Conservation (phyloP, 352 stramenopile genomes). For the Globisporangium cylindrosporum region DNA sequence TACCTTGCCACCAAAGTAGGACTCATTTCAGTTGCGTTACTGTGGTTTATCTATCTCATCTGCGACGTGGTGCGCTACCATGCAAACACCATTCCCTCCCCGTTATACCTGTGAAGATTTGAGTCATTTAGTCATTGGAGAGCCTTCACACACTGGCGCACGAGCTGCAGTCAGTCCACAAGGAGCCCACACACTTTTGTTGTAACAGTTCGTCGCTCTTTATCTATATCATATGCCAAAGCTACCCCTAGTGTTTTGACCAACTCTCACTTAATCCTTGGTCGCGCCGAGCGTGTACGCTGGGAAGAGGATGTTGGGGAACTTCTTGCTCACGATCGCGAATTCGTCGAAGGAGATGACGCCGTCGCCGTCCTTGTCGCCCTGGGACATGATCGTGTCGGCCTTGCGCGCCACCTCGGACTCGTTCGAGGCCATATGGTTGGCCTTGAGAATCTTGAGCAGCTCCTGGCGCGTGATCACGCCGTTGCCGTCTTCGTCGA, state of each 20-base stretch:
- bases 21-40: too few relatives aligned
- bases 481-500: constrained; percentile 94
- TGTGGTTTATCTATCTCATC: not conserved
- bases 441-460: constrained; percentile 94
- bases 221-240: not conserved
- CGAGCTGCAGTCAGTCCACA: not conserved
- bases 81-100: not conserved
- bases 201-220: not conserved
- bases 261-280: constrained; percentile 36
- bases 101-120: not conserved
- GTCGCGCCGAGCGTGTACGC: constrained; percentile 69
- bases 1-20: too few relatives aligned
- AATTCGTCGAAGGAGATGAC: constrained; percentile 98
- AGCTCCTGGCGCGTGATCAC: constrained; percentile 94
- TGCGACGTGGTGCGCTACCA: not conserved
- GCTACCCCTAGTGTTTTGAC: not conserved
- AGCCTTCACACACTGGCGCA: not conserved
- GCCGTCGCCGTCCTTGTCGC: constrained; percentile 94
- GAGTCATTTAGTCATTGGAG: not conserved
- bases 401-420: constrained; percentile 93
- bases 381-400: constrained; percentile 97
- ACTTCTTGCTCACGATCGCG: constrained; percentile 95
- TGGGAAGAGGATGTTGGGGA: constrained; percentile 95
- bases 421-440: constrained; percentile 93
- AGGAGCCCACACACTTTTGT: not conserved